Evolutionary conservation across 2,329 filamentous ascomycete species (phyloP), one percentile per base, ranked within the genome.

Genomic region (Penicillium decumbens): DNA sequence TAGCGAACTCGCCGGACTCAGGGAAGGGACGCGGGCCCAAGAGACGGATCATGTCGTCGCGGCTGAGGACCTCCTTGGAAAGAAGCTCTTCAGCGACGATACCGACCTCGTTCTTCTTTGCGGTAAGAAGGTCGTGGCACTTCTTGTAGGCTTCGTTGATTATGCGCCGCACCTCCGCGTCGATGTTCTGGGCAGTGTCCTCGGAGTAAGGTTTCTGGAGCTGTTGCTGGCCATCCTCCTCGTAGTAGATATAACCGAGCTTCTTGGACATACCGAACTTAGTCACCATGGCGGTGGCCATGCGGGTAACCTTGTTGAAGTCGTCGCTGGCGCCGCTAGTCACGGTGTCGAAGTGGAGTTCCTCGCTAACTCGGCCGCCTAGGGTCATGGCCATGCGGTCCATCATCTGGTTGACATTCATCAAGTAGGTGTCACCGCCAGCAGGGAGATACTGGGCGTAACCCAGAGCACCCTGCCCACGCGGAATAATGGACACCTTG

Each of bases 381-480:
- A 98, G 84, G 2, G 92, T 96, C 93, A 98, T 98, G 57, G 93
- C 93, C 93, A 98, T 98, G 61, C 93, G 90, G 71, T 98, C 93
- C 89, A 97, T 95, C 37, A 98, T 79, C 74, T 98, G 93, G 68
- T 91, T 85, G 56, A 89, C 85, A 65, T 87, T 95, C 91, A 98
- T 93, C 56, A 98, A 81, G 70, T 97, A 97, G 7, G 89, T 89
- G 66, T 98, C 93, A 37, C 70, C 70, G 49, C 85, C 84, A 20
- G 85, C 80, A 0, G 93, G 93, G n/a, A 98, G 80, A 69, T 97
- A 97, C 72, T 98, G 93, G 1, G 93, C 93, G 67, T 98, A 98
- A 7, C 93, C 93, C 13, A 98, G 79, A 24, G 91, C 90, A 30
- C 90, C 93, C 70, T 93, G 88, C 49, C 92, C 93, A 66, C 93